These are phyloP conservation scores for Takashimella koratensis DNA, from an alignment of 1,284 basidiomycete genomes.

Conservation along the genomic window DNA sequence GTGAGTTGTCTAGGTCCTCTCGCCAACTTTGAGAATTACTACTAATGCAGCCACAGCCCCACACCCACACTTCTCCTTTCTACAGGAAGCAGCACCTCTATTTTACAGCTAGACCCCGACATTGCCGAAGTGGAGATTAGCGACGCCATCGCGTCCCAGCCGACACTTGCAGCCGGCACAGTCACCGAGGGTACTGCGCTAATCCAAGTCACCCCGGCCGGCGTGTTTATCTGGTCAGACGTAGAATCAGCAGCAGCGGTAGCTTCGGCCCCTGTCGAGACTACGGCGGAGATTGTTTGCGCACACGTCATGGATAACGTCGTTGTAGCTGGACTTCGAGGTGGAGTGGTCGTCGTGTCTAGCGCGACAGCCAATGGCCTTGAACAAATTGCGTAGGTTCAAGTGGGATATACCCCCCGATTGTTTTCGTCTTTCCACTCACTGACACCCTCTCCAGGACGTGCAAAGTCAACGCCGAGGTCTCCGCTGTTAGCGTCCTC, in stretches of 20 bases:
- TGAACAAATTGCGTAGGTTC: conserved; percentile 12
- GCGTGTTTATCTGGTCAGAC: conserved; percentile 54
- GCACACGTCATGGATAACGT: conserved; percentile 64
- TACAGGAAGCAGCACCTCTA: conserved; percentile 15
- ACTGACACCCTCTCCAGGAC: background rate
- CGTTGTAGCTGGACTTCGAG: conserved; percentile 62
- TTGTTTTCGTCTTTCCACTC: background rate
- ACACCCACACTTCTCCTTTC: conserved; percentile 24
- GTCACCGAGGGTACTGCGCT: conserved; percentile 49
- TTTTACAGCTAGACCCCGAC: conserved; percentile 46
- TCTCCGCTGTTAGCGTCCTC: conserved; percentile 19
- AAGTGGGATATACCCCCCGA: too few relatives aligned
- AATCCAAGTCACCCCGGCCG: conserved; percentile 66
- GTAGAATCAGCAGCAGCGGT: conserved; percentile 4
- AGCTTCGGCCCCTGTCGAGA: conserved; percentile 32
- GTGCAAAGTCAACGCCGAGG: background rate
- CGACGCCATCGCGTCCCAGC: conserved; percentile 43
- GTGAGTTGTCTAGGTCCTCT: conserved; percentile 3
- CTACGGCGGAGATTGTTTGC: conserved; percentile 58
- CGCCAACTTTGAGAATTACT: conserved; percentile 6
- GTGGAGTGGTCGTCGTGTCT: conserved; percentile 58
- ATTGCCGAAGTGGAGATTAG: conserved; percentile 44
- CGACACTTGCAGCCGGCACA: conserved; percentile 66
- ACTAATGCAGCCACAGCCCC: background rate
- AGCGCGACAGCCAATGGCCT: conserved; percentile 40